These are phyloP conservation scores for Atkinsonella hypoxylon DNA, from an alignment of 2,329 filamentous ascomycete species.

Conservation along the genomic window DNA sequence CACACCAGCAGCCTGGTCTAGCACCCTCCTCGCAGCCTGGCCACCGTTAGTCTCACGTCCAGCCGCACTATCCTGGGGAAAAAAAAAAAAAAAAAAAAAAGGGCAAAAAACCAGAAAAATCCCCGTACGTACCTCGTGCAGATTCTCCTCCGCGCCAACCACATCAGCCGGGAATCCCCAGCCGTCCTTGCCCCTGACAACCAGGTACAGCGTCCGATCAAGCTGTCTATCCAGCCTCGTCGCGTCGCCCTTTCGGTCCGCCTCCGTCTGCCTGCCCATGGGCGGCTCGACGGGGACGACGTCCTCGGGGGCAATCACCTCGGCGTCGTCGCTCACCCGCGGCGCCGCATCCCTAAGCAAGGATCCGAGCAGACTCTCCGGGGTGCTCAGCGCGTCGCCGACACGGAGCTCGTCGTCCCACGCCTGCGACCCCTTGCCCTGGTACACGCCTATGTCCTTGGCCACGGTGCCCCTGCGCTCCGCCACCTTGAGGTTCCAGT, in stretches of 20 bases:
- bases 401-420: slow-evolving; percentile 91
- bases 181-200: slow-evolving; percentile 62
- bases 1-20: slow-evolving; percentile 65
- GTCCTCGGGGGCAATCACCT: slow-evolving; percentile 44
- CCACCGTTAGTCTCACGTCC: slow-evolving; percentile 4
- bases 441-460: slow-evolving; percentile 77
- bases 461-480: slow-evolving; percentile 63
- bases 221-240: slow-evolving; percentile 69
- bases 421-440: slow-evolving; percentile 52
- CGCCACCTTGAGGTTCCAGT: slow-evolving; percentile 79
- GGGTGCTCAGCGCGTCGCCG: slow-evolving; percentile 54
- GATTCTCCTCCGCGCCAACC: slow-evolving; percentile 57
- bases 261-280: slow-evolving; percentile 59
- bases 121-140: slow-evolving; percentile 73
- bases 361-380: slow-evolving; percentile 52
- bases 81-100: background rate
- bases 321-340: slow-evolving; percentile 46
- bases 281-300: slow-evolving; percentile 60
- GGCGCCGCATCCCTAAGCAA: slow-evolving; percentile 66
- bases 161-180: slow-evolving; percentile 77
- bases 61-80: too few relatives aligned
- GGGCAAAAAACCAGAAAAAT: background rate
- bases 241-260: slow-evolving; percentile 63
- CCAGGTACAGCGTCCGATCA: slow-evolving; percentile 73
- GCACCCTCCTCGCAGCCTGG: slow-evolving; percentile 63